Conservation (phyloP, 306 rosid genomes). For the Casuarina equisetifolia region DNA sequence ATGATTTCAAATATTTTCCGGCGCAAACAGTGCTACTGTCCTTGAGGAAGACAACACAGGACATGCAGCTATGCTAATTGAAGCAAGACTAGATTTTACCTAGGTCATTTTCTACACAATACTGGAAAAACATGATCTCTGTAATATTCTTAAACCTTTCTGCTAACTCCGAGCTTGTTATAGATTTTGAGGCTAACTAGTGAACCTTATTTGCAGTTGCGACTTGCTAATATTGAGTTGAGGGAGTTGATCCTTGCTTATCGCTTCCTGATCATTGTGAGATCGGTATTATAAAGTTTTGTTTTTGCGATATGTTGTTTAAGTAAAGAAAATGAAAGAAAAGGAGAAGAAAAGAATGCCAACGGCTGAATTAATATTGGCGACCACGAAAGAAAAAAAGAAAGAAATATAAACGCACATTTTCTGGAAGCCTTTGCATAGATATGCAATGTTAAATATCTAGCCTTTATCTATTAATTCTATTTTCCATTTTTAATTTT, state of each 20-base stretch:
- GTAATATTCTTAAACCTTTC: neutral
- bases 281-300: neutral
- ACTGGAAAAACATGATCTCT: neutral
- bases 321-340: neutral
- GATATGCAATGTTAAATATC: neutral
- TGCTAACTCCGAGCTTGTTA: neutral
- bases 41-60: neutral
- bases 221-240: neutral
- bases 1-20: neutral
- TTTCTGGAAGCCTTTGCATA: neutral
- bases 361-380: neutral
- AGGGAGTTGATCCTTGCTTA: neutral
- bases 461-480: neutral
- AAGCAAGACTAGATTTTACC: neutral
- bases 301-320: neutral
- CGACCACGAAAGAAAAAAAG: neutral
- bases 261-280: neutral
- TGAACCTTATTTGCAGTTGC: neutral
- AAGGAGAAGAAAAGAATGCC: neutral
- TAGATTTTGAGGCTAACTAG: neutral
- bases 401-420: neutral
- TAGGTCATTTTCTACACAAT: neutral
- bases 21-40: neutral
- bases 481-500: neutral
- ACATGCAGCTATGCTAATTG: conserved; percentile 1